phyloP scores from a whole-genome alignment of 1,284 basidiomycete species.

The Fomitopsis betulina region DNA sequence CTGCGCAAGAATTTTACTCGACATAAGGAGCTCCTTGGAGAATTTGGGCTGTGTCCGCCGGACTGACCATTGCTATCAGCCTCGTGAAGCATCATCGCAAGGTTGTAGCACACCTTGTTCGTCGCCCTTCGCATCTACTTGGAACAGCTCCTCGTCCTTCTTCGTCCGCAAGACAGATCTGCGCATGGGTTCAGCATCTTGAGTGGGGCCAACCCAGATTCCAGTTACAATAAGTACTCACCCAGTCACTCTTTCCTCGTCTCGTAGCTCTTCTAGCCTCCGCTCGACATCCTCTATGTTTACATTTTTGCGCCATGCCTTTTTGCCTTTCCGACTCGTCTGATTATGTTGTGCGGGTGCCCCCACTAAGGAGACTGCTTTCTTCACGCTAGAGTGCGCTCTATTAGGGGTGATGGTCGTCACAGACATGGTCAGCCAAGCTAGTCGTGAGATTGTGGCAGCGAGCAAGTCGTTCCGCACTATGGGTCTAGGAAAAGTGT shows the following conservation, averaged over 20 bases:
- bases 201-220: neutral
- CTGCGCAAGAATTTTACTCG: slow-evolving; percentile 78
- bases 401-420: neutral
- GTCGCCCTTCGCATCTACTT: slow-evolving; percentile 77
- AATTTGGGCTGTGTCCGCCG: slow-evolving; percentile 53
- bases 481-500: too few relatives aligned
- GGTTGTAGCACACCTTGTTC: slow-evolving; percentile 47
- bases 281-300: slow-evolving; percentile 75
- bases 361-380: slow-evolving; percentile 30
- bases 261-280: slow-evolving; percentile 67
- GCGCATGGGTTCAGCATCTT: neutral
- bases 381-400: slow-evolving; percentile 3
- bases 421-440: neutral
- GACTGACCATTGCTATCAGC: slow-evolving; percentile 33
- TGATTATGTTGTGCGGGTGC: slow-evolving; percentile 73
- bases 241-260: slow-evolving; percentile 79
- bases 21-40: slow-evolving; percentile 57
- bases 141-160: slow-evolving; percentile 71
- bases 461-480: too few relatives aligned
- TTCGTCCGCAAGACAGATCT: slow-evolving; percentile 61
- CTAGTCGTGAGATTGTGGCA: neutral
- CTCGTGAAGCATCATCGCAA: slow-evolving; percentile 35
- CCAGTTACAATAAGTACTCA: slow-evolving; percentile 29
- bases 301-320: slow-evolving; percentile 91
- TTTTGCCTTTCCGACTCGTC: slow-evolving; percentile 83